Evolutionary conservation across 2,329 filamentous ascomycete species (phyloP).

Genomic region (Penicillium sclerotigenum): DNA sequence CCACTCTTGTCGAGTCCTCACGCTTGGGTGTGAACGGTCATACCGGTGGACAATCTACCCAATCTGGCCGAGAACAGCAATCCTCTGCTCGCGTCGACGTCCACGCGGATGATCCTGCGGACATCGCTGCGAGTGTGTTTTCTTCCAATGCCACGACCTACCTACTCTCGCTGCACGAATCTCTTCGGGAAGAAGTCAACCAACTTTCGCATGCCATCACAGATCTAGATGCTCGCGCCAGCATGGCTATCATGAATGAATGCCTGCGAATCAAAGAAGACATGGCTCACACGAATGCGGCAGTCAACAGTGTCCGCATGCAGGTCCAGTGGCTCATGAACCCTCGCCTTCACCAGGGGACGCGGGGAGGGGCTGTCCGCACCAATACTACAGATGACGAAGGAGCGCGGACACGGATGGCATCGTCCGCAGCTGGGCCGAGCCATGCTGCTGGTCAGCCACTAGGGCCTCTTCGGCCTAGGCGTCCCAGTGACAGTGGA

Average conservation of each 20-base stretch:
- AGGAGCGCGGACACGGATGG: constrained; percentile 18
- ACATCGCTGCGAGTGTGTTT: constrained; percentile 26
- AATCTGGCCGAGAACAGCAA: constrained; percentile 14
- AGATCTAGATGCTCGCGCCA: constrained; percentile 59
- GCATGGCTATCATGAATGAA: constrained; percentile 63
- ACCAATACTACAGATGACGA: constrained; percentile 15
- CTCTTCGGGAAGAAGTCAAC: constrained; percentile 57
- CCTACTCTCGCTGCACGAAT: constrained; percentile 60
- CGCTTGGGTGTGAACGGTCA: constrained; percentile 9
- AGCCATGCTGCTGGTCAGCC: constrained; percentile 24
- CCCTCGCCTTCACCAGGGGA: constrained; percentile 50
- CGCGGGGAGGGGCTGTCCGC: constrained; percentile 26
- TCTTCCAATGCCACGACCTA: constrained; percentile 52
- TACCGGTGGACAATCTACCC: constrained; percentile 10
- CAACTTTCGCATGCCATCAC: constrained; percentile 54
- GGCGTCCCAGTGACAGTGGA: constrained; percentile 40
- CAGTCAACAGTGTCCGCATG: constrained; percentile 57
- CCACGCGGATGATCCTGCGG: constrained; percentile 14
- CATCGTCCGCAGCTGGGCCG: constrained; percentile 25
- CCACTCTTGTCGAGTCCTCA: constrained; percentile 36
- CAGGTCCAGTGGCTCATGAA: constrained; percentile 63
- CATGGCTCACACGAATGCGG: constrained; percentile 59
- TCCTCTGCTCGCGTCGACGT: background rate
- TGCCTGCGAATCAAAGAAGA: constrained; percentile 61
- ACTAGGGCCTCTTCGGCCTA: constrained; percentile 26